These are phyloP conservation scores for Plantago lanceolata DNA, from an alignment of 305 asterid genomes.

Conservation along the genomic window DNA sequence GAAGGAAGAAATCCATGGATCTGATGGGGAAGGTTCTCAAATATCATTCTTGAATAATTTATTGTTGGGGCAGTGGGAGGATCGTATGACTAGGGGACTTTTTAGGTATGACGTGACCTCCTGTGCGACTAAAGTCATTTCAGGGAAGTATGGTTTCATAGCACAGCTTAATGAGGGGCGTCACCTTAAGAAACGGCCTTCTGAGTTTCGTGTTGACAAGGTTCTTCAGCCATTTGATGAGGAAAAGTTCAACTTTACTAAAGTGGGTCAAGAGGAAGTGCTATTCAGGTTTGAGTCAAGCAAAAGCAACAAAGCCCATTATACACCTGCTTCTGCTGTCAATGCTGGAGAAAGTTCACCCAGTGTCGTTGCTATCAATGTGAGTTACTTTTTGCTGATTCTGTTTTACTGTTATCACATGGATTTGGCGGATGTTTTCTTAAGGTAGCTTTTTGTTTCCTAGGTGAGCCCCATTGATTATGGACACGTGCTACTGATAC, in stretches of 20 bases:
- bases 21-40: not conserved
- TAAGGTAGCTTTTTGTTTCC: constrained; percentile 13
- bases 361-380: constrained; percentile 78
- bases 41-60: not conserved
- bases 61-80: constrained; percentile 71
- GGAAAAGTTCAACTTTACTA: constrained; percentile 78
- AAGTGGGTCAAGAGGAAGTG: constrained; percentile 80
- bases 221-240: constrained; percentile 84
- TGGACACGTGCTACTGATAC: constrained; percentile 81
- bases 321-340: constrained; percentile 53
- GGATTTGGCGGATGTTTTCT: not conserved
- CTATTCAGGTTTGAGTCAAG: constrained; percentile 65
- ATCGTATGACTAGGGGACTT: constrained; percentile 80
- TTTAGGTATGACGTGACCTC: constrained; percentile 94
- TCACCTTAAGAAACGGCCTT: constrained; percentile 93
- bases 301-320: constrained; percentile 42
- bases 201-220: constrained; percentile 83
- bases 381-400: constrained; percentile 22
- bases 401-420: not conserved
- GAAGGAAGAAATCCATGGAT: not conserved
- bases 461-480: constrained; percentile 95
- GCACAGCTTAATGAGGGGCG: constrained; percentile 92
- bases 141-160: constrained; percentile 69
- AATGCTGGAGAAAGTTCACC: constrained; percentile 51
- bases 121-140: constrained; percentile 89